Evolutionary conservation across 306 rosid species (phyloP), one percentile per base, ranked within the genome.

Genomic region (Cyamopsis tetragonoloba): DNA sequence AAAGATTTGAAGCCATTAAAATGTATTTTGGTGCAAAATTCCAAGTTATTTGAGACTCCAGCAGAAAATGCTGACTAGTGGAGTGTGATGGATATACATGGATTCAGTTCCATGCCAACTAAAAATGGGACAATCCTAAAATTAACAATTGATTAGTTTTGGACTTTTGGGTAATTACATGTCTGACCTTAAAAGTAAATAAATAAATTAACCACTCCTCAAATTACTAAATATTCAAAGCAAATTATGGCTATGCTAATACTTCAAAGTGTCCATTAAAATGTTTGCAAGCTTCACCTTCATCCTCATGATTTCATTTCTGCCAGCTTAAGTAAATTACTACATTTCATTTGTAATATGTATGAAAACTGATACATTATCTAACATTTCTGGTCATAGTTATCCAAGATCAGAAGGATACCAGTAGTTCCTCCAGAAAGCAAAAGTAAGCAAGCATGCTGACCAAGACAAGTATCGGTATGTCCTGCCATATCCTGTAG

Each of bases 371-470:
- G 18, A 59, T n/a, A n/a, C n/a, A n/a, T n/a, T n/a, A n/a, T 35
- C 9, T 9, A 20, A 35, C 4, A 11, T 10, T 3, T 59, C 35
- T 34, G 15, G 30, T 14, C 17, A 24, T n/a, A 50, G 62, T 68
- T 24, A n/a, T 38, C 54, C 42, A 44, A 58, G 76, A 60, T 71
- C 43, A 37, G 34, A 60, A 51, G 13, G 70, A 48, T 83, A 88
- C 95, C 91, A 88, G 73, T 62, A 88, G 89, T 55, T 88, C 91
- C 84, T 88, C 95, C 59, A 85, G 43, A 78, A 88, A 88, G 80
- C 95, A 85, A 82, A 88, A 88, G 73, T 88, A 88, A 23, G 91
- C 89, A 43, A 88, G 89, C 89, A 85, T 85, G 91, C 95, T 83
- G 84, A 88, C 81, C 74, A 88, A 74, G 74, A 83, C 77, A 53